Evolutionary conservation across 1,284 basidiomycete species (phyloP).

Genomic region (Ustilago loliicola): DNA sequence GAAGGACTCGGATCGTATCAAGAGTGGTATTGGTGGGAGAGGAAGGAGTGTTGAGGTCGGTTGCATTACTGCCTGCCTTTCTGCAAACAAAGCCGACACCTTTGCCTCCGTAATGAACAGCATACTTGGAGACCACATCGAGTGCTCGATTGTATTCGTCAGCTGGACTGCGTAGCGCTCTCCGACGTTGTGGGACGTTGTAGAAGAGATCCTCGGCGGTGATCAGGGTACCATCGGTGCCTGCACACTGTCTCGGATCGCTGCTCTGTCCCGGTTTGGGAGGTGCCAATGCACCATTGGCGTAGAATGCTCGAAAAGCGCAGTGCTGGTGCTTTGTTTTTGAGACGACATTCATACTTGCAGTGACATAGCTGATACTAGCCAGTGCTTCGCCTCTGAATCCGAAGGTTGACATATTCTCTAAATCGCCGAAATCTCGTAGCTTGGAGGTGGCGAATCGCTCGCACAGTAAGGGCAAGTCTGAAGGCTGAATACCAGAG

Average conservation of each 20-base stretch:
- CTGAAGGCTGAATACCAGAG: conserved; percentile 81
- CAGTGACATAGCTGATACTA: conserved; percentile 89
- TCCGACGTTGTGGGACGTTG: conserved; percentile 88
- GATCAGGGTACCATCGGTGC: conserved; percentile 93
- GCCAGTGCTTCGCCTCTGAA: conserved; percentile 98
- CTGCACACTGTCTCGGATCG: conserved; percentile 85
- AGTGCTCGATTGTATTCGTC: conserved; percentile 94
- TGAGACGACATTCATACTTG: conserved; percentile 87
- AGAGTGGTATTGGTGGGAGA: conserved; percentile 75
- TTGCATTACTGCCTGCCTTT: conserved; percentile 52
- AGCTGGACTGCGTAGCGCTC: conserved; percentile 84
- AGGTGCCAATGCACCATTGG: conserved; percentile 53
- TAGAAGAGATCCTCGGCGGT: conserved; percentile 96
- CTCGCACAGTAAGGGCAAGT: conserved; percentile 91
- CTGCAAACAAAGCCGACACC: conserved; percentile 82
- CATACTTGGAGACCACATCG: conserved; percentile 94
- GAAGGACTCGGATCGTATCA: conserved; percentile 84
- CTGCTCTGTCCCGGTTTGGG: conserved; percentile 58
- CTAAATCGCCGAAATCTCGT: conserved; percentile 86
- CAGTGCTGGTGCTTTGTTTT: conserved; percentile 73
- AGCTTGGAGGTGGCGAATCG: conserved; percentile 97
- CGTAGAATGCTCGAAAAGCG: conserved; percentile 66
- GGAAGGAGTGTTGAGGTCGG: conserved; percentile 85
- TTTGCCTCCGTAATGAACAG: conserved; percentile 71
- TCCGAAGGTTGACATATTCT: conserved; percentile 89